Evolutionary conservation across 1,284 basidiomycete genomes (phyloP).

Genomic region (Marasmius oreades): DNA sequence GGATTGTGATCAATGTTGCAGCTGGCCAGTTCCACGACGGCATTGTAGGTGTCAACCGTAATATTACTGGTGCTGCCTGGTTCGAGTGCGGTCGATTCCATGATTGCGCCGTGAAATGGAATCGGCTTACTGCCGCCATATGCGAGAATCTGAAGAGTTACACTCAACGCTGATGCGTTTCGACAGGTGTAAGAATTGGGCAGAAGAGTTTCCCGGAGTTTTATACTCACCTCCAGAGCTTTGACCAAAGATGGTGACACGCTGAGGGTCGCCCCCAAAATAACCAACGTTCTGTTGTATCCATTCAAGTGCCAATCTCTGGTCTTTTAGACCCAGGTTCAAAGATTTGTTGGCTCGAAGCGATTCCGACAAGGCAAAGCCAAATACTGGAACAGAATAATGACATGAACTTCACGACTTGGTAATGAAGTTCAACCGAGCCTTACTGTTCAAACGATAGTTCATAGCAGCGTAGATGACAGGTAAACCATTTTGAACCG

Average conservation of each 20-base stretch:
- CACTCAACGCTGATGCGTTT: neutral
- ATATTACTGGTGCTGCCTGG: constrained; percentile 2
- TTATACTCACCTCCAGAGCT: neutral
- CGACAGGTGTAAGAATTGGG: neutral
- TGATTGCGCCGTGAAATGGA: constrained; percentile 3
- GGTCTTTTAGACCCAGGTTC: constrained; percentile 6
- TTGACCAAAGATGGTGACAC: neutral
- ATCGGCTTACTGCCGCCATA: constrained; percentile 1
- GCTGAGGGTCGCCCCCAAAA: constrained; percentile 1
- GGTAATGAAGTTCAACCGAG: neutral
- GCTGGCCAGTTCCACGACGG: constrained; percentile 1
- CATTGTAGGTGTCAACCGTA: neutral
- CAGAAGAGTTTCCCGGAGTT: too few species aligned
- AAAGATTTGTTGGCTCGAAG: neutral
- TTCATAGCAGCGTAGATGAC: constrained; percentile 7
- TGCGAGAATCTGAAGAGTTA: constrained; percentile 4
- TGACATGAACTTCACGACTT: neutral
- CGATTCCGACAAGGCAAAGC: constrained; percentile 2
- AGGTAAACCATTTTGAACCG: constrained; percentile 1
- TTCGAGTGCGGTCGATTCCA: constrained; percentile 6
- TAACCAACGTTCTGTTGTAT: neutral
- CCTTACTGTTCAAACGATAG: constrained; percentile 4
- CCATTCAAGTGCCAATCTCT: constrained; percentile 7
- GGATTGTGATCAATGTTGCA: constrained; percentile 1
- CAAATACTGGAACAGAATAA: neutral